Base-by-base conservation (phyloP, 2,329 filamentous ascomycete genomes). In the Thermothelomyces thermophilus region DNA sequence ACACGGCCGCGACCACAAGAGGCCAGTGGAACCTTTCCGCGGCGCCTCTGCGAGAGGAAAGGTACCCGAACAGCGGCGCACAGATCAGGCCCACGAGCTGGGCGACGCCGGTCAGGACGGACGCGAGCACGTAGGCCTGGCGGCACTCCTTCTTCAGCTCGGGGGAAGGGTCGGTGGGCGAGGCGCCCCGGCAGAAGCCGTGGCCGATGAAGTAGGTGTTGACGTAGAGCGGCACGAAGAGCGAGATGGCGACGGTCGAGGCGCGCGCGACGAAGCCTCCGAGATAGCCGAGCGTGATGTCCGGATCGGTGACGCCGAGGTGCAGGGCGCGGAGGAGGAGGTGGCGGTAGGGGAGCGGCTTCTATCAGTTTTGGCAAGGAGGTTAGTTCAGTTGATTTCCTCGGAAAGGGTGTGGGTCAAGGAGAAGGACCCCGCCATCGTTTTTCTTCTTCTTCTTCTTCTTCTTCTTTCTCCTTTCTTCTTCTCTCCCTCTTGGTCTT, bases 231-330 rank as follows among this genome's bases (percentile, higher is more conserved):
- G 93, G 93, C 47, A 98, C 86, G 69, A 97, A 98, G 5, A 97
- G 79, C 0, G 89, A 94, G 57, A 98, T 95, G 46, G 87, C 91
- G 5, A 98, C 93, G 0, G 90, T 95, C 0, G 90, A 96, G 7
- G 93, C 90, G 49, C 93, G 83, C 9, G 90, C 91, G 2, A 98
- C 91, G 61, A 97, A 96, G 1, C 93, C 93, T 55, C 91, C 93
- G 0, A 97, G 72, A 62, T 97, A 98, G 24, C 87, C 91, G 0
- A 97, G 76, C 16, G 82, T 84, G 54, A 98, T 95, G 58, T 86
- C 80, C 9, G 82, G 75, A 63, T 94, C 87, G 8, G 73, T 81
- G 60, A 89, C 81, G 13, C 86, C 90, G 10, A 95, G 76, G 6
- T 81, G 59, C 59, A 90, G 65, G 31, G 86, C 77, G 54, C 82